These are phyloP conservation scores for Amylocystis lapponica DNA, from an alignment of 768 basidiomycete genomes.

Conservation along the genomic window DNA sequence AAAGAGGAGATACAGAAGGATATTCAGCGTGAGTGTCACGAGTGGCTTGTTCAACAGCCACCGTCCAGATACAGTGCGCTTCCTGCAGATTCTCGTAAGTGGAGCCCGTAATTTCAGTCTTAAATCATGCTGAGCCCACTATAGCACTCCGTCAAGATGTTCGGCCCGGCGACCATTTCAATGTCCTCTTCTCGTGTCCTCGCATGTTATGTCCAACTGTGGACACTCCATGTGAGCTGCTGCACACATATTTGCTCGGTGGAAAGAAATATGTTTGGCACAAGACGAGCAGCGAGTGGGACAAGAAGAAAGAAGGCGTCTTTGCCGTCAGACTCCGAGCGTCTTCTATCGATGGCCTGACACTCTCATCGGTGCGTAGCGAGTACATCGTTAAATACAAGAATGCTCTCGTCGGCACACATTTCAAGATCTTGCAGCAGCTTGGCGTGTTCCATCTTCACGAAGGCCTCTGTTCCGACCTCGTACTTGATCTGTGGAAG, in stretches of 20 bases:
- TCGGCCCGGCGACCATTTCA: slow-evolving; percentile 7
- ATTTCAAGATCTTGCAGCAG: slow-evolving; percentile 30
- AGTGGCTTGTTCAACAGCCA: slow-evolving; percentile 1
- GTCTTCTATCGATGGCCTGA: slow-evolving; percentile 21
- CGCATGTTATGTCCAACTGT: slow-evolving; percentile 15
- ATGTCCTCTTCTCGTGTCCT: slow-evolving; percentile 2
- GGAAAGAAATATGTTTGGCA: slow-evolving; percentile 30
- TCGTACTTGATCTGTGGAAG: slow-evolving; percentile 6
- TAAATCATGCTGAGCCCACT: too few species aligned
- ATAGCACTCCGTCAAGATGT: slow-evolving; percentile 1
- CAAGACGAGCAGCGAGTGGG: slow-evolving; percentile 17
- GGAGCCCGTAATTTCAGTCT: too few species aligned
- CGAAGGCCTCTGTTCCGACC: slow-evolving; percentile 1
- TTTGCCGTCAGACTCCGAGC: slow-evolving; percentile 19
- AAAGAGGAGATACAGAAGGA: slow-evolving; percentile 16
- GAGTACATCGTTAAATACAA: slow-evolving; percentile 29
- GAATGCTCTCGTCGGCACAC: slow-evolving; percentile 30
- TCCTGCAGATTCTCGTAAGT: slow-evolving; percentile 1
- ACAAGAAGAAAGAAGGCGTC: slow-evolving; percentile 14
- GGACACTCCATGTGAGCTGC: slow-evolving; percentile 10
- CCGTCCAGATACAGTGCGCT: background rate
- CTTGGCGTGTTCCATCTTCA: slow-evolving; percentile 21
- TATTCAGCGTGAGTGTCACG: slow-evolving; percentile 2
- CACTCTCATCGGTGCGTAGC: slow-evolving; percentile 20
- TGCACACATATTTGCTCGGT: slow-evolving; percentile 22